Base-by-base conservation (phyloP, 805 yeast genomes). In the Metschnikowia kunwiensis region DNA sequence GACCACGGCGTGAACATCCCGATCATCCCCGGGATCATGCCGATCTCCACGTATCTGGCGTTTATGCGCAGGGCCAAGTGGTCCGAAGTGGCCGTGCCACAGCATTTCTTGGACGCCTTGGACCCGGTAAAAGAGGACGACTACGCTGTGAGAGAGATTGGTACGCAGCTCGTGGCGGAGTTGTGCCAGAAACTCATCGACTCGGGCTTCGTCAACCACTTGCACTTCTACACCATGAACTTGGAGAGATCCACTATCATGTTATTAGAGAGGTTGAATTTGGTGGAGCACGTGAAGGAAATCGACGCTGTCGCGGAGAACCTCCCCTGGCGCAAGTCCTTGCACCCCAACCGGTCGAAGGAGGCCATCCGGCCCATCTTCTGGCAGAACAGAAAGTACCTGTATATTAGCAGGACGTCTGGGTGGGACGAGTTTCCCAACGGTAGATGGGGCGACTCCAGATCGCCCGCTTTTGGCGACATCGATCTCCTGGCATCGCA, bases 351-450 rank as follows among this genome's bases (percentile, higher is more conserved):
- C 46, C 75, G 97, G 61, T 74, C 75, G 39, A 77, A 80, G 43
- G 96, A 89, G 60, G 66, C 82, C 21, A 89, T 91, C 33, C 78
- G 96, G 55, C 97, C 97, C 12, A 91, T 91, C 44, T 91, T 91
- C 62, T 91, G 97, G 97, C 84, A 86, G 58, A 84, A 87, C 60
- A 78, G 97, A 68, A 89, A 89, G 53, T 84, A 83, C 60, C 80
- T 95, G 11, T 91, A 91, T 58, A 79, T 87, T 43, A 76, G 87
- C 31, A 75, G 97, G 60, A 91, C 97, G 7, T 78, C 93, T 17
- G 82, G 83, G 39, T 93, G 98, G 88, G 98, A 93, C 64, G 98
- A 93, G 61, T 93, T 91, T 56, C 98, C 98, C 34, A 93, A 91
- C 61, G 98, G 98, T 43, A 75, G 98, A 66, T 93, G 96, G 89